Evolutionary conservation across 352 stramenopile genomes (phyloP).

Genomic region (Pythium phragmitis): DNA sequence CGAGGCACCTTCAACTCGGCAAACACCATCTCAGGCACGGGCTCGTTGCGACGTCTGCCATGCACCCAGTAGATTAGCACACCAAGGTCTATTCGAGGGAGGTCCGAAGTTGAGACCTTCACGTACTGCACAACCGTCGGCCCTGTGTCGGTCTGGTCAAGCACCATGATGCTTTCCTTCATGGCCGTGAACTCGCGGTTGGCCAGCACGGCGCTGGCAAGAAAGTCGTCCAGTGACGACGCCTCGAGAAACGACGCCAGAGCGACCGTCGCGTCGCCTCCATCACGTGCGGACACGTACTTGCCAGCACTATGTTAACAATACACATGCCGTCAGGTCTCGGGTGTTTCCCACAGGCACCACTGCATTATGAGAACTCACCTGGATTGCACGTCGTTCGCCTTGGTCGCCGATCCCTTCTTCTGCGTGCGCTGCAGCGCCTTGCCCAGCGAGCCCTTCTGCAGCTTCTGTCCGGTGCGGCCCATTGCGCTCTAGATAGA

Average conservation of each 20-base stretch:
- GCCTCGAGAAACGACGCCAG: constrained; percentile 85
- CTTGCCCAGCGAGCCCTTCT: constrained; percentile 73
- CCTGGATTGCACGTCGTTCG: constrained; percentile 76
- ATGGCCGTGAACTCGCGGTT: constrained; percentile 92
- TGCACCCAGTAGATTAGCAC: not conserved
- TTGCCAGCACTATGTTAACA: constrained; percentile 56
- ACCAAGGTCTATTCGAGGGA: not conserved
- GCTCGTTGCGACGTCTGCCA: constrained; percentile 46
- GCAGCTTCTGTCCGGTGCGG: constrained; percentile 68
- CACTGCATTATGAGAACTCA: constrained; percentile 15
- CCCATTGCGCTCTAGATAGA: constrained; percentile 40
- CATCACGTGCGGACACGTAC: constrained; percentile 79
- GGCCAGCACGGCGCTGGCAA: constrained; percentile 89
- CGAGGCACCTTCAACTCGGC: constrained; percentile 96
- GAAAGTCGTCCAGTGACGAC: constrained; percentile 91
- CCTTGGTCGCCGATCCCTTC: constrained; percentile 64
- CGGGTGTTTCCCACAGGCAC: not conserved
- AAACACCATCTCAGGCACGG: constrained; percentile 89
- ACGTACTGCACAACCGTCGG: constrained; percentile 70
- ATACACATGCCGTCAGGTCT: not conserved
- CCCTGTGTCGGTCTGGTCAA: constrained; percentile 57
- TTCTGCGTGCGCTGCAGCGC: constrained; percentile 77
- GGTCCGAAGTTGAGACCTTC: not conserved
- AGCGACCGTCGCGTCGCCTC: constrained; percentile 75
- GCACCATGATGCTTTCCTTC: constrained; percentile 84